Percentiles rank a stretch among this genome's conserved stretches.
Conservation (phyloP, 2,329 filamentous ascomycete species). For the Mollisia scopiformis region DNA sequence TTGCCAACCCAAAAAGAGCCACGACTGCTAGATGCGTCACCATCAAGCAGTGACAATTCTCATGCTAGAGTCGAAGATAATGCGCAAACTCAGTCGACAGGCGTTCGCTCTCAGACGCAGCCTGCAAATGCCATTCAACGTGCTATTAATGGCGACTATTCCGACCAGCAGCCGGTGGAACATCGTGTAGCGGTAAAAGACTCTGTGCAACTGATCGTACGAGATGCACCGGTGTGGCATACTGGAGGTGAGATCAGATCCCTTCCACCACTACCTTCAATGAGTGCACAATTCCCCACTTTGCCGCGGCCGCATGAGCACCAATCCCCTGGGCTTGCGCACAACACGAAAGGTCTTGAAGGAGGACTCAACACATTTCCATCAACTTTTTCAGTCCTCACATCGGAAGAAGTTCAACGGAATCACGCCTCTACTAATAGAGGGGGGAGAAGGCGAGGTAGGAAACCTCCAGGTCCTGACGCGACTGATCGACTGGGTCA, state of each 20-base stretch:
- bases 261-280: not conserved
- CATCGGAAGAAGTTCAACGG: slow-evolving; percentile 5
- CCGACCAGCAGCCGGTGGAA: too few species aligned
- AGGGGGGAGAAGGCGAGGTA: not conserved
- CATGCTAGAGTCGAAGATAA: not conserved
- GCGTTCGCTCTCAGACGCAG: not conserved
- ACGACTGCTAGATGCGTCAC: not conserved
- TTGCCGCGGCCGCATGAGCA: not conserved
- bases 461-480: not conserved
- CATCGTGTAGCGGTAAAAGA: too few species aligned
- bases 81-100: not conserved
- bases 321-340: not conserved
- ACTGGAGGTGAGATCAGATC: not conserved
- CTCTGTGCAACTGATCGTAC: not conserved
- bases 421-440: not conserved
- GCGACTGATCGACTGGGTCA: not conserved
- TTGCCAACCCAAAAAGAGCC: not conserved
- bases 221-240: not conserved
- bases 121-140: too few species aligned
- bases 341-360: not conserved
- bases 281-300: not conserved
- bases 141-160: too few species aligned
- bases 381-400: slow-evolving; percentile 10
- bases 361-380: slow-evolving; percentile 8
- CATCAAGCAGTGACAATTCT: not conserved